Evolutionary conservation across 169 alveolate genomes (phyloP), one percentile per base, ranked within the genome.

Genomic region (Cryptosporidium muris): DNA sequence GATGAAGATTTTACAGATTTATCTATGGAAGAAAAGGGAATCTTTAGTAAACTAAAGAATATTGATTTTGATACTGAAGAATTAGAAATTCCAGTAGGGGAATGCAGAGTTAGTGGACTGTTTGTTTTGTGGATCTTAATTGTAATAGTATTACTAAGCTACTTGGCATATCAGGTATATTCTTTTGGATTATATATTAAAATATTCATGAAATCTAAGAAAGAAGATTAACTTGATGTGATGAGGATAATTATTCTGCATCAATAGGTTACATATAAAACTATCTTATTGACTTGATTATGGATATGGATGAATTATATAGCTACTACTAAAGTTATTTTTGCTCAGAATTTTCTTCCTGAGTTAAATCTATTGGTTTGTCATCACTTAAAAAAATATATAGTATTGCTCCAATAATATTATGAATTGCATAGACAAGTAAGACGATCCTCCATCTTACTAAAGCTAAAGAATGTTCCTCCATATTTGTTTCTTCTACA

Each of bases 71-170:
- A 12, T n/a, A n/a, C 85, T 2, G 85, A 74, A 36, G 63, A 74
- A 38, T 34, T 74, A 37, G 85, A 74, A 11, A 74, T 74, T 40
- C 85, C 85, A 1, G 85, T 74, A 11, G 85, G 85, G 16, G 42
- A n/a, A n/a, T 74, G 85, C 37, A 40, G 68, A 1, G 38, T 58
- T 14, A 74, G 60, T 16, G 37, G 25, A 43, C 34, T 74, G 25
- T 74, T 74, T 47, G 63, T 54, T 42, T 12, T 14, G 16, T 74
- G 85, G 85, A 60, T 58, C 36, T n/a, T 74, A 2, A 40, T 43
- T 1, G 74, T 42, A 16, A 4, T 51, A 40, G 34, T 49, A 4
- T 12, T 62, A 25, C 7, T 60, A 2, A 48, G 38, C 40, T 74
- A 68, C 74, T 12, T 49, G 9, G 16, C 47, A n/a, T 38, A 58